Percentiles rank a stretch among this genome's conserved stretches.
phyloP scores from a whole-genome alignment of 257 asterid species.

The Scutellaria barbata region DNA sequence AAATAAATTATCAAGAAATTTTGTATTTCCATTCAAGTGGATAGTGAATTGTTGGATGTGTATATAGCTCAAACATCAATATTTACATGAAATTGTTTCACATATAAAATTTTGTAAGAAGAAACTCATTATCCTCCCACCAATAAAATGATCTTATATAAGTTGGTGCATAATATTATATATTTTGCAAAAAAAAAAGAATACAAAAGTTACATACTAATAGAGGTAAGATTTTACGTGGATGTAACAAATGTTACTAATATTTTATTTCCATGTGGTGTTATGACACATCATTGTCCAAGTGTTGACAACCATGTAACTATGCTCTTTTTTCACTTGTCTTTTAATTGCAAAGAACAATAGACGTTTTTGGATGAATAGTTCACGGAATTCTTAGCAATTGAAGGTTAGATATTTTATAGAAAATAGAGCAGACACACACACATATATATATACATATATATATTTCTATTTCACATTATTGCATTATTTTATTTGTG shows the following conservation, averaged over 20 bases:
- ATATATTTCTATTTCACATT: neutral
- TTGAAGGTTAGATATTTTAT: slow-evolving; percentile 1
- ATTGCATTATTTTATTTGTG: neutral
- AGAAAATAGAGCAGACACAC: slow-evolving; percentile 7
- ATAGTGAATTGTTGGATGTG: too few relatives aligned
- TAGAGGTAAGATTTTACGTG: neutral
- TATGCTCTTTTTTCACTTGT: slow-evolving; percentile 31
- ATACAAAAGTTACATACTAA: too few relatives aligned
- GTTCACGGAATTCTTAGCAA: neutral
- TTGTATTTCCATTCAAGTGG: too few relatives aligned
- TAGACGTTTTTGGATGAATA: neutral
- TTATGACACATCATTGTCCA: slow-evolving; percentile 31
- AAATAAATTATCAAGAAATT: too few relatives aligned
- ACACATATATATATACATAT: neutral
- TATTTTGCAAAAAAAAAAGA: too few relatives aligned
- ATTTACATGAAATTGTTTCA: too few relatives aligned
- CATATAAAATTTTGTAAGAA: too few relatives aligned
- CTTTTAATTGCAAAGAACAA: slow-evolving; percentile 16
- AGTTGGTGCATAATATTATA: too few relatives aligned
- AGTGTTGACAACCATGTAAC: slow-evolving; percentile 29
- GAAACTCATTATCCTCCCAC: too few relatives aligned
- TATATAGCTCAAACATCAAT: too few relatives aligned
- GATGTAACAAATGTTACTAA: neutral
- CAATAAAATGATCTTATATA: too few relatives aligned
- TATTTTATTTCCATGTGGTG: slow-evolving; percentile 25